Conservation (phyloP, 2,329 filamentous ascomycete species). For the Salinomyces thailandicus region DNA sequence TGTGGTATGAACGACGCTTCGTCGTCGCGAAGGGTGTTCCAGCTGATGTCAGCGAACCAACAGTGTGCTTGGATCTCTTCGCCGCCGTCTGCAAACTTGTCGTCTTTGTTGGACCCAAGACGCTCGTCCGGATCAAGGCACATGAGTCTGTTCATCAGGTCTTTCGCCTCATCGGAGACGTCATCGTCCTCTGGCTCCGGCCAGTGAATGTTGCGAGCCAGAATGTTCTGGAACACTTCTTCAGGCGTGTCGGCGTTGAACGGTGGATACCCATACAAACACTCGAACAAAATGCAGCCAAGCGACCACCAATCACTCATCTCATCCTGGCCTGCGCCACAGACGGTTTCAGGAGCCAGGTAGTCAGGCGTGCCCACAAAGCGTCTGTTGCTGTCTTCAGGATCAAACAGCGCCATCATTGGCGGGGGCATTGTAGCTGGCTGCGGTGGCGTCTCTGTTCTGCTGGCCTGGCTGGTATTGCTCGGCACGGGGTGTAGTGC, state of each 20-base stretch:
- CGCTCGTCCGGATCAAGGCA: conserved; percentile 73
- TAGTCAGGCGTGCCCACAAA: conserved; percentile 98
- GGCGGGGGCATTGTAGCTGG: conserved; percentile 74
- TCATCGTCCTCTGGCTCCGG: conserved; percentile 58
- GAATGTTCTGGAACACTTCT: conserved; percentile 91
- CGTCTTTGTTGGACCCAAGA: conserved; percentile 74
- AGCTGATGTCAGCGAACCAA: conserved; percentile 82
- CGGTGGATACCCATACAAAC: conserved; percentile 82
- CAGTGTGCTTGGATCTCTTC: conserved; percentile 81
- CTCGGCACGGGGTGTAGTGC: conserved; percentile 52
- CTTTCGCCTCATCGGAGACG: conserved; percentile 78
- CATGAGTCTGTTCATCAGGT: conserved; percentile 86
- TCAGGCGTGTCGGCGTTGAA: conserved; percentile 88
- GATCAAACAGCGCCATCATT: conserved; percentile 87
- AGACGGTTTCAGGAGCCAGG: conserved; percentile 91
- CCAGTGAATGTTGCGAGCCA: conserved; percentile 84
- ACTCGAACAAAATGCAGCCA: conserved; percentile 97
- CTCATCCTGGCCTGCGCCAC: conserved; percentile 88
- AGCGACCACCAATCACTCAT: conserved; percentile 99
- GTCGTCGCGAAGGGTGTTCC: conserved; percentile 85
- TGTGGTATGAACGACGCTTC: conserved; percentile 92
- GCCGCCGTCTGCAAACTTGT: conserved; percentile 72
- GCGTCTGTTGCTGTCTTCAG: conserved; percentile 79
- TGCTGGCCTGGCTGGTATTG: conserved; percentile 28
- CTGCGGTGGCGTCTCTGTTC: conserved; percentile 46